Percentiles rank a stretch among this genome's conserved stretches.
phyloP scores from a whole-genome alignment of 2,329 filamentous ascomycete species.

The Dactylellina cionopaga region DNA sequence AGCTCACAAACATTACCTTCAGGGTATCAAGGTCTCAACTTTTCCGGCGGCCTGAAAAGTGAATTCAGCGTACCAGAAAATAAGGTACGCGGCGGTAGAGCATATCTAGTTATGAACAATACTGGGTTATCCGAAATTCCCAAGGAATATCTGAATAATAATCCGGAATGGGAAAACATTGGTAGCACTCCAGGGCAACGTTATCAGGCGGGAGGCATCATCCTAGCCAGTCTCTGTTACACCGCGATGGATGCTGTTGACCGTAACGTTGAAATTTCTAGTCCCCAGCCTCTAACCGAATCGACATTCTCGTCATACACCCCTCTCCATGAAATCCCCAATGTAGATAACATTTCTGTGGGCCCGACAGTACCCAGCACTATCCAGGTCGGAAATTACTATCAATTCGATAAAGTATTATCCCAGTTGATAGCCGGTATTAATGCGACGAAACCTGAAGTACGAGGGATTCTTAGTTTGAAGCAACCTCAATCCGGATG shows the following conservation, averaged over 20 bases:
- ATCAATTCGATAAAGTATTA: not conserved
- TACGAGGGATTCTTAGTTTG: not conserved
- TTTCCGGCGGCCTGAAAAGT: not conserved
- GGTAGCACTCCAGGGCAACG: not conserved
- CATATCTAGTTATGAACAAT: not conserved
- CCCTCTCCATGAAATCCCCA: not conserved
- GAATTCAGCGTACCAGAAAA: not conserved
- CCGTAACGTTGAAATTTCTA: constrained; percentile 2
- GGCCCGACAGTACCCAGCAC: too few relatives aligned
- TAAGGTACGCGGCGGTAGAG: not conserved
- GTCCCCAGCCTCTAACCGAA: not conserved
- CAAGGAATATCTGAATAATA: not conserved
- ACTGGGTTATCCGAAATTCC: not conserved
- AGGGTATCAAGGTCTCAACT: too few relatives aligned
- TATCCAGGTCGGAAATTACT: too few relatives aligned
- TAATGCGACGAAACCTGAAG: not conserved
- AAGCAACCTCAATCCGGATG: not conserved
- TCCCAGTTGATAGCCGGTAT: not conserved
- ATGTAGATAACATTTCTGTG: too few relatives aligned
- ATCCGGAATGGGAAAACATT: not conserved
- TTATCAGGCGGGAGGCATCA: not conserved
- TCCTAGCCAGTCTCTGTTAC: not conserved
- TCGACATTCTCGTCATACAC: not conserved
- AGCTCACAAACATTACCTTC: not conserved
- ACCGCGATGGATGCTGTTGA: too few relatives aligned